Conservation (phyloP, 768 basidiomycete species). For the Boletus vermiculosoides region DNA sequence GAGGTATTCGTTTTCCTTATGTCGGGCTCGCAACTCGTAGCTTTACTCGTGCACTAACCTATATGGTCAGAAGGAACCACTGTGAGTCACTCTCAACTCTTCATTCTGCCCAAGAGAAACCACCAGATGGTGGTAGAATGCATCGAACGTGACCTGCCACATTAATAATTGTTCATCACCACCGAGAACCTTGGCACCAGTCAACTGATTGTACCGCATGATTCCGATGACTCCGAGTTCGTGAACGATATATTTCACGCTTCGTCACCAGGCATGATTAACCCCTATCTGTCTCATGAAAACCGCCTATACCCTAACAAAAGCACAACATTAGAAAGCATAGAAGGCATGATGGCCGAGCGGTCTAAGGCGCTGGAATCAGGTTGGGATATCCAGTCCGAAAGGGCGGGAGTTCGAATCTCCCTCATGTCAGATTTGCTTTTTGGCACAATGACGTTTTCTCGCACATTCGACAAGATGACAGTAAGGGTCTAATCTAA, state of each 20-base stretch:
- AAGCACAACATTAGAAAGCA: rapidly evolving
- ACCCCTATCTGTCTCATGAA: too few species aligned
- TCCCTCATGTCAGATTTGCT: slow-evolving; percentile 28
- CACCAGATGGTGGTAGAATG: neutral
- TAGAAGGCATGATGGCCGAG: slow-evolving; percentile 48
- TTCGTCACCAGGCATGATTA: neutral
- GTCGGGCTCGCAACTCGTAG: neutral
- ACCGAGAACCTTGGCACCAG: neutral
- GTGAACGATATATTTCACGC: neutral
- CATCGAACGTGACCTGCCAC: neutral
- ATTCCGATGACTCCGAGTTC: neutral
- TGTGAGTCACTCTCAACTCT: neutral
- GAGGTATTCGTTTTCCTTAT: neutral
- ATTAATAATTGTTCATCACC: neutral
- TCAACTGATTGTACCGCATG: neutral
- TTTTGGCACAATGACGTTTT: neutral
- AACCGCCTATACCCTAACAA: neutral
- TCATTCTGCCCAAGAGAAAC: neutral
- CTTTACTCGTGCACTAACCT: neutral
- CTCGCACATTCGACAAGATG: neutral
- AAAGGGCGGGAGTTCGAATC: slow-evolving; percentile 37
- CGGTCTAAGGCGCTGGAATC: slow-evolving; percentile 61
- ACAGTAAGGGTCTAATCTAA: slow-evolving; percentile 1
- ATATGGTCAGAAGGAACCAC: neutral
- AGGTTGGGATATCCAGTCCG: slow-evolving; percentile 36